Evolutionary conservation across 2,329 filamentous ascomycete species (phyloP).

Genomic region (Colletotrichum shisoi): DNA sequence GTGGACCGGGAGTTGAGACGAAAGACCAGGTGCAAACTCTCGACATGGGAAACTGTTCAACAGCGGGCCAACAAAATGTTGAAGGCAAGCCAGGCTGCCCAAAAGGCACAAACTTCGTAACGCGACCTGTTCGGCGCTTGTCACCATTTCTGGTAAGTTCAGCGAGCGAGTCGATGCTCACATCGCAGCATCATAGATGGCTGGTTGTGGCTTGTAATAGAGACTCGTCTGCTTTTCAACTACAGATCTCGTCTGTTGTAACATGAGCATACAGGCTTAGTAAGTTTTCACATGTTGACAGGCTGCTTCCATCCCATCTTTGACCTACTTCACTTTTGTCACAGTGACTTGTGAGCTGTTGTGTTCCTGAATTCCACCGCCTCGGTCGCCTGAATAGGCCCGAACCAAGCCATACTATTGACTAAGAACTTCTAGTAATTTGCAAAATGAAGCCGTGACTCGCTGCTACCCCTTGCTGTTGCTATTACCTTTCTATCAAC

Average conservation of each 20-base stretch:
- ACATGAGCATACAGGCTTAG: too few relatives aligned
- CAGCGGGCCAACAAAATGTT: neutral
- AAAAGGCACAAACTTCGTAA: neutral
- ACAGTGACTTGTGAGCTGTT: too few relatives aligned
- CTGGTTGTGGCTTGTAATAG: neutral
- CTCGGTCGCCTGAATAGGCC: too few relatives aligned
- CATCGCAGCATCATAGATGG: neutral
- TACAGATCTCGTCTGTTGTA: neutral
- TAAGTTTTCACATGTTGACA: too few relatives aligned
- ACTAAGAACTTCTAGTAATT: too few relatives aligned
- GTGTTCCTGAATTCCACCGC: too few relatives aligned
- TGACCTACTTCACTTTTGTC: too few relatives aligned
- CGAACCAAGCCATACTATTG: too few relatives aligned
- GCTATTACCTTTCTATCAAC: too few relatives aligned
- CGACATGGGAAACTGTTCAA: neutral
- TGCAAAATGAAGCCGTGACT: too few relatives aligned
- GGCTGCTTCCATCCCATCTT: too few relatives aligned
- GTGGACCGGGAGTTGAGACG: conserved; percentile 9
- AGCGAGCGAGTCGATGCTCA: neutral
- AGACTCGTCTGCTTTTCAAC: neutral
- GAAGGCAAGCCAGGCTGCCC: neutral
- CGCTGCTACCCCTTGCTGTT: too few relatives aligned
- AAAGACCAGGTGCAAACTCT: neutral
- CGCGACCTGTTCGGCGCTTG: neutral
- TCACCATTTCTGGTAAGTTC: neutral